Evolutionary conservation across 2,329 filamentous ascomycete genomes (phyloP).

Genomic region (Elsinoe fawcettii): DNA sequence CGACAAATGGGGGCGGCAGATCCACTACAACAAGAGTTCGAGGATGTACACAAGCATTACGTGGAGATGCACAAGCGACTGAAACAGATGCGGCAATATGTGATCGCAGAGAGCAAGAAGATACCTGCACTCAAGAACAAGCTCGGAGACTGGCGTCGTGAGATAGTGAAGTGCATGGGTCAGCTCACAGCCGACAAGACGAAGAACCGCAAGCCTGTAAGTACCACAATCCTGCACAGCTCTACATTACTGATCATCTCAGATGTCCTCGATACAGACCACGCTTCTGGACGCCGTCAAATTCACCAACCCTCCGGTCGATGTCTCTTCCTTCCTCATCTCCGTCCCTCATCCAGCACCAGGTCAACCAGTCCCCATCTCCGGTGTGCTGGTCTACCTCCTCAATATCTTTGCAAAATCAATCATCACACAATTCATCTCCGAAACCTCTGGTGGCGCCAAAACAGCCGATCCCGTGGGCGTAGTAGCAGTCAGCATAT

Average conservation of each 20-base stretch:
- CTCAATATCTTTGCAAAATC: conserved; percentile 69
- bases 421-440: conserved; percentile 54
- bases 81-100: conserved; percentile 50
- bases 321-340: conserved; percentile 33
- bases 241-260: conserved; percentile 13
- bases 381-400: conserved; percentile 63
- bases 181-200: conserved; percentile 61
- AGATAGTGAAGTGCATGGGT: conserved; percentile 64
- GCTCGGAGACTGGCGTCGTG: conserved; percentile 62
- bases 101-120: conserved; percentile 48
- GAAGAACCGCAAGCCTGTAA: conserved; percentile 52
- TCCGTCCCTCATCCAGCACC: conserved; percentile 33
- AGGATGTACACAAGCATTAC: conserved; percentile 42
- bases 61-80: conserved; percentile 58
- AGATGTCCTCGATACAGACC: conserved; percentile 44
- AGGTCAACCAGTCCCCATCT: conserved; percentile 42
- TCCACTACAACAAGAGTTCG: conserved; percentile 16
- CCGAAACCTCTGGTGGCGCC: conserved; percentile 34
- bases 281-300: conserved; percentile 40
- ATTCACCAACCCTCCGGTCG: conserved; percentile 23
- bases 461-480: conserved; percentile 64
- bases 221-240: conserved; percentile 21
- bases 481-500: conserved; percentile 66
- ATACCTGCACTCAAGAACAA: conserved; percentile 54
- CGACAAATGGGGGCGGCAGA: not conserved